A percentile compares a stretch with the other conserved stretches of the same genome.
These are phyloP conservation scores for Citeromyces nyonsensis DNA, from an alignment of 805 yeast species.

Conservation along the genomic window DNA sequence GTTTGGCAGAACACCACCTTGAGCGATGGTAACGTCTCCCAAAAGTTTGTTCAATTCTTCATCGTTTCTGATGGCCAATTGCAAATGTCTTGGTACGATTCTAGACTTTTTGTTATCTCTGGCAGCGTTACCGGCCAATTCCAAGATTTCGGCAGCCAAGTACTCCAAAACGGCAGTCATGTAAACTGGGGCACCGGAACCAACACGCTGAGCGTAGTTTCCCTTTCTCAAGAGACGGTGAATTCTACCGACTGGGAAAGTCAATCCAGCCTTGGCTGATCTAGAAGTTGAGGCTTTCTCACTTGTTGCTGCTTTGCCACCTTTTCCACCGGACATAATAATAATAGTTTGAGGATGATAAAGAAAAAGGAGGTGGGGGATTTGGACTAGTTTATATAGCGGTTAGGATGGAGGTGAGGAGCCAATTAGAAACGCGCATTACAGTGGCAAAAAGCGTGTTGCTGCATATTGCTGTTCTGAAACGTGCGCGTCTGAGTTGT, in stretches of 20 bases:
- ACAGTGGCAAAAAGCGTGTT: too few relatives aligned
- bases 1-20: slow-evolving; percentile 98
- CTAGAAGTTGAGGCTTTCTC: slow-evolving; percentile 95
- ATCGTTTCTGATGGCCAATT: slow-evolving; percentile 94
- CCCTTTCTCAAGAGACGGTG: slow-evolving; percentile 95
- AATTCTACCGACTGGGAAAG: slow-evolving; percentile 99
- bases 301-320: slow-evolving; percentile 89
- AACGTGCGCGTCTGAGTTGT: slow-evolving; percentile 4
- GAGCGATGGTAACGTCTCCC: slow-evolving; percentile 91
- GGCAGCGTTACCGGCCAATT: slow-evolving; percentile 98
- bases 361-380: slow-evolving; percentile 1
- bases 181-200: slow-evolving; percentile 99
- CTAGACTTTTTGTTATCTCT: slow-evolving; percentile 98
- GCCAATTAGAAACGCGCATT: too few relatives aligned
- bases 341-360: slow-evolving; percentile 1
- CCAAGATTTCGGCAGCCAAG: slow-evolving; percentile 94
- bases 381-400: slow-evolving; percentile 1
- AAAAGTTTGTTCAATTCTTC: slow-evolving; percentile 91
- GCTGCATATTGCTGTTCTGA: slow-evolving; percentile 3
- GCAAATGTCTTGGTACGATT: slow-evolving; percentile 96
- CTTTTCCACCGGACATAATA: slow-evolving; percentile 57
- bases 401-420: too few relatives aligned
- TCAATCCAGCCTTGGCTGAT: slow-evolving; percentile 96
- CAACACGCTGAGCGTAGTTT: slow-evolving; percentile 96
- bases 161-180: slow-evolving; percentile 94